A percentile compares a stretch with the other conserved stretches of the same genome.
Evolutionary conservation across 192 early-diverging fungal genomes (phyloP).

Genomic region (Linnemannia hyalina): DNA sequence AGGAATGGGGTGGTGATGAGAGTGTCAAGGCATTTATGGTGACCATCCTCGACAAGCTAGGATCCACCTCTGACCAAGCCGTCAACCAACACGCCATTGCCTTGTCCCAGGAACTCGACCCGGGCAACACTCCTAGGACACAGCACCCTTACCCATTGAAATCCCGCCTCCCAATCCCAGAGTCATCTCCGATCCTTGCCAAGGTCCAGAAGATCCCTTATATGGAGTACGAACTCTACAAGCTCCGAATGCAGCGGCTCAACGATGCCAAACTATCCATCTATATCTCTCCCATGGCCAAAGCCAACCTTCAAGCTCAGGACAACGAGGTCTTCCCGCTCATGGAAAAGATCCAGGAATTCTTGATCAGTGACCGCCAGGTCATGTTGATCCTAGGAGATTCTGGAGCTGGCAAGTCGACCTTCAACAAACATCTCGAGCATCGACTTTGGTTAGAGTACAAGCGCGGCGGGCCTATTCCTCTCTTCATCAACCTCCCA

Average conservation of each 20-base stretch:
- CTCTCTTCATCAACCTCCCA: background rate
- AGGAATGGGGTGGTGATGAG: background rate
- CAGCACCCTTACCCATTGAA: background rate
- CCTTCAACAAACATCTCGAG: conserved; percentile 5
- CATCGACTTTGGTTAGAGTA: background rate
- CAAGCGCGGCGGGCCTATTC: background rate
- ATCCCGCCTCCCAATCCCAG: background rate
- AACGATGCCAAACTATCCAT: background rate
- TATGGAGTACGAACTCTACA: background rate
- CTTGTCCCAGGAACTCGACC: background rate
- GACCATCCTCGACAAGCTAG: background rate
- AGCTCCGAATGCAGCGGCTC: background rate
- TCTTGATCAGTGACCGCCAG: background rate
- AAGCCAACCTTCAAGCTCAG: background rate
- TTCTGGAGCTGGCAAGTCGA: conserved; percentile 16
- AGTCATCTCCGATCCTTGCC: background rate
- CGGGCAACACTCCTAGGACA: background rate
- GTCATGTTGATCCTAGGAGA: background rate
- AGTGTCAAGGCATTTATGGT: background rate
- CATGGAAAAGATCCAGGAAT: background rate
- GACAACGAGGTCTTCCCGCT: background rate
- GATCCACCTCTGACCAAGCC: background rate
- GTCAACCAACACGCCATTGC: background rate
- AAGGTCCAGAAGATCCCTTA: background rate
- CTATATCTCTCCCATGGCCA: background rate